phyloP scores from a whole-genome alignment of 192 early-diverging fungal genomes.

The Rhizophlyctis rosea region DNA sequence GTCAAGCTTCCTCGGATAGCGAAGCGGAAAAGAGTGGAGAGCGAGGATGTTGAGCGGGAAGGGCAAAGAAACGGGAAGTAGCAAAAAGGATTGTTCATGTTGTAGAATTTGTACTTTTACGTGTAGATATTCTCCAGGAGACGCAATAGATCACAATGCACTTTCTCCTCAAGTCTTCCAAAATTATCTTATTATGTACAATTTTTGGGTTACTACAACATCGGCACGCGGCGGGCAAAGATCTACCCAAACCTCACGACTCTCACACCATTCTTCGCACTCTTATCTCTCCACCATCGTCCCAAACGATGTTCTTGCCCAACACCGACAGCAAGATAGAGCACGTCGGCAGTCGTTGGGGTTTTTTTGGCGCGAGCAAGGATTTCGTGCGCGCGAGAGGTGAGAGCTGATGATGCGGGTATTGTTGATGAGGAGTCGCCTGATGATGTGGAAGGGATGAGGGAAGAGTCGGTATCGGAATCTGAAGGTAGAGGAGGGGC shows the following conservation, averaged over 20 bases:
- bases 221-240: too few relatives aligned
- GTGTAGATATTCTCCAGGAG: too few relatives aligned
- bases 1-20: too few relatives aligned
- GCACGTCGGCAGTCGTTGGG: conserved; percentile 11
- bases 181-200: too few relatives aligned
- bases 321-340: conserved; percentile 64
- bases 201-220: too few relatives aligned
- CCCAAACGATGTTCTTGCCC: conserved; percentile 91
- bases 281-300: conserved; percentile 81
- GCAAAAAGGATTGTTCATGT: too few relatives aligned
- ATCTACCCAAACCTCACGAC: conserved; percentile 68
- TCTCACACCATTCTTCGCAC: conserved; percentile 70
- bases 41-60: too few relatives aligned
- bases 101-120: too few relatives aligned
- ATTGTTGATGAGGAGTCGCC: conserved; percentile 3
- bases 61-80: too few relatives aligned
- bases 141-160: too few relatives aligned
- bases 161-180: too few relatives aligned
- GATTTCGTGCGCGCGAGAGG: background rate
- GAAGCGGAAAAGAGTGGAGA: too few relatives aligned
- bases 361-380: background rate
- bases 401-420: conserved; percentile 11
- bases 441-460: background rate
- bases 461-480: background rate
- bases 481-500: conserved; percentile 31